Percentiles rank a stretch among this genome's conserved stretches.
phyloP scores from a whole-genome alignment of 2,329 filamentous ascomycete genomes.

The Bipolaris bicolor region DNA sequence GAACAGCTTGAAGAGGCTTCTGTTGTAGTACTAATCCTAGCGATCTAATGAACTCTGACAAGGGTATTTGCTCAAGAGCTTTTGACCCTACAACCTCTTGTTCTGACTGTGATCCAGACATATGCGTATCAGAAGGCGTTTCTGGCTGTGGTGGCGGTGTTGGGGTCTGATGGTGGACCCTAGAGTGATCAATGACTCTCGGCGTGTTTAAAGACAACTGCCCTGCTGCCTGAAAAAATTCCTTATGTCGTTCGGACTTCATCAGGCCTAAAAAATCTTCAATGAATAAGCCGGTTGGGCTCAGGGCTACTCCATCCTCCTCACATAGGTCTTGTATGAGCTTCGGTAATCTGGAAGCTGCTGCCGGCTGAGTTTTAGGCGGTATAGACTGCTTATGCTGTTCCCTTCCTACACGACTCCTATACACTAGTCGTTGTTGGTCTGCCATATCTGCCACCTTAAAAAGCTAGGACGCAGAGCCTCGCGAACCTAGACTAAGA shows the following conservation, averaged over 20 bases:
- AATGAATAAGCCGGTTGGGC: background rate
- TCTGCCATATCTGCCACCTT: background rate
- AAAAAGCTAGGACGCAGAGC: background rate
- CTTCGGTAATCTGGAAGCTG: background rate
- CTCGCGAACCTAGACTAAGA: background rate
- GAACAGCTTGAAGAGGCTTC: background rate
- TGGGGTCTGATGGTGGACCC: background rate
- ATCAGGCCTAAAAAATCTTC: background rate
- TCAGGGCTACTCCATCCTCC: background rate
- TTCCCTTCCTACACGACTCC: background rate
- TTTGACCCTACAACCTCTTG: background rate
- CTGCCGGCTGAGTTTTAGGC: background rate
- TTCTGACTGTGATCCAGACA: background rate
- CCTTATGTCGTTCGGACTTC: background rate
- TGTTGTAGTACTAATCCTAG: background rate
- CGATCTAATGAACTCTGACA: background rate
- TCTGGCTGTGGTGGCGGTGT: background rate
- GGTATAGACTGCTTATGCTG: background rate
- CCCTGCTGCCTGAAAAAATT: background rate
- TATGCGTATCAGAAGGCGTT: background rate
- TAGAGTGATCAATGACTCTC: background rate
- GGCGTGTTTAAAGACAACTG: background rate
- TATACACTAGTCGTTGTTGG: background rate
- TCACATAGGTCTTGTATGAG: background rate
- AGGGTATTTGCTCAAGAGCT: background rate